Percentiles rank a stretch among this genome's conserved stretches.
These are phyloP conservation scores for Erigeron canadensis DNA, from an alignment of 129 eudicot genomes.

Conservation along the genomic window DNA sequence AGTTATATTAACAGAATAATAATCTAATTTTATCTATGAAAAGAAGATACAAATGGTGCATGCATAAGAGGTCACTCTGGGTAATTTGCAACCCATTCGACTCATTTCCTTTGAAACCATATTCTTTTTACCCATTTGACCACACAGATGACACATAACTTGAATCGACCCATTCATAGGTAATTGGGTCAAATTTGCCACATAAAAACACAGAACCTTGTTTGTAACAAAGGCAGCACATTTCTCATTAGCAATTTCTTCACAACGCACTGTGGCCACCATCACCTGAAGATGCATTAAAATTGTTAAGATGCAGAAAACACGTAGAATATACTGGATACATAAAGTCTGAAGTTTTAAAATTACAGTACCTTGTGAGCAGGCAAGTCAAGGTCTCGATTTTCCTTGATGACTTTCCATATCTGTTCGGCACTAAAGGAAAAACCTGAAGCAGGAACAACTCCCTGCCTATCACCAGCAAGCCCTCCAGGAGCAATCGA, in stretches of 20 bases:
- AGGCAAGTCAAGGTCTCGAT: conserved; percentile 91
- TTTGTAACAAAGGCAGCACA: conserved; percentile 35
- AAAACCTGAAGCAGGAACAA: conserved; percentile 70
- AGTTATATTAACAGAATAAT: no score
- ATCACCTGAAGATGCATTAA: conserved; percentile 44
- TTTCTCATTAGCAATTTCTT: conserved; percentile 73
- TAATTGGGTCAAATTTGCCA: no score
- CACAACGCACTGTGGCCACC: conserved; percentile 90
- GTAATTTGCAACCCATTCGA: no score
- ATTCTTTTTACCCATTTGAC: no score
- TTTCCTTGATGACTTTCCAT: conserved; percentile 93
- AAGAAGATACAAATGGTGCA: no score
- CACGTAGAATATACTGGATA: not conserved
- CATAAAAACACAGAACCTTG: conserved; percentile 37
- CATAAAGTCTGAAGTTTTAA: not conserved
- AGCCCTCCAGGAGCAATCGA: conserved; percentile 72
- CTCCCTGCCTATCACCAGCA: conserved; percentile 78
- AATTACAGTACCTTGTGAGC: conserved; percentile 72
- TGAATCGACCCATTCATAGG: no score
- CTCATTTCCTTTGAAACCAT: no score
- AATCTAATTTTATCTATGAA: no score
- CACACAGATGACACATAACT: no score
- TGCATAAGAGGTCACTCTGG: no score
- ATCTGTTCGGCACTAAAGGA: conserved; percentile 89
- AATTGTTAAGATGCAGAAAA: not conserved